phyloP scores from a whole-genome alignment of 257 asterid genomes.

The Jacaranda copaia region DNA sequence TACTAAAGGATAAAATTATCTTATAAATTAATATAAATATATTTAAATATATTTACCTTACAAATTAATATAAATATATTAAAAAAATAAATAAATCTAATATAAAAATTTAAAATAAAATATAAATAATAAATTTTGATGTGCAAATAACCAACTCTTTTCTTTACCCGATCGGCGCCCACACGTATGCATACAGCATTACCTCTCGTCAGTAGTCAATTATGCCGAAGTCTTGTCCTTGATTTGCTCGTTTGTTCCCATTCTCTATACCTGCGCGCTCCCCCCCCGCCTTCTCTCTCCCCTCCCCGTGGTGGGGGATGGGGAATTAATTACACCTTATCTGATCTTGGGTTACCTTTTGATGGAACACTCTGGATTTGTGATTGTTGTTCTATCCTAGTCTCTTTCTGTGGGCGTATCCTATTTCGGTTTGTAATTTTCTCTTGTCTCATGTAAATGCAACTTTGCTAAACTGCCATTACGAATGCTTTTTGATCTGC shows the following conservation, averaged over 20 bases:
- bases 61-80: too few species aligned
- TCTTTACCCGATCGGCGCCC: not conserved
- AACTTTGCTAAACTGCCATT: not conserved
- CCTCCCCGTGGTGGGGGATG: not conserved
- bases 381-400: not conserved
- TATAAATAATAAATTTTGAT: too few species aligned
- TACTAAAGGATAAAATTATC: too few species aligned
- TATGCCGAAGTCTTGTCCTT: not conserved
- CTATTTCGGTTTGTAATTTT: too few species aligned
- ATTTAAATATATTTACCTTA: too few species aligned
- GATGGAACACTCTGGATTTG: slow-evolving; percentile 11
- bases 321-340: not conserved
- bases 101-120: too few species aligned
- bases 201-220: not conserved
- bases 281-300: not conserved
- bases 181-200: not conserved
- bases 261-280: slow-evolving; percentile 23
- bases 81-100: too few species aligned
- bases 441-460: not conserved
- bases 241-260: slow-evolving; percentile 1
- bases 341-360: not conserved
- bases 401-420: not conserved
- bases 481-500: not conserved
- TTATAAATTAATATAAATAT: too few species aligned
- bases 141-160: too few species aligned